Conservation (phyloP, 225 moss, liverwort and hornwort species). For the Lunularia cruciata region DNA sequence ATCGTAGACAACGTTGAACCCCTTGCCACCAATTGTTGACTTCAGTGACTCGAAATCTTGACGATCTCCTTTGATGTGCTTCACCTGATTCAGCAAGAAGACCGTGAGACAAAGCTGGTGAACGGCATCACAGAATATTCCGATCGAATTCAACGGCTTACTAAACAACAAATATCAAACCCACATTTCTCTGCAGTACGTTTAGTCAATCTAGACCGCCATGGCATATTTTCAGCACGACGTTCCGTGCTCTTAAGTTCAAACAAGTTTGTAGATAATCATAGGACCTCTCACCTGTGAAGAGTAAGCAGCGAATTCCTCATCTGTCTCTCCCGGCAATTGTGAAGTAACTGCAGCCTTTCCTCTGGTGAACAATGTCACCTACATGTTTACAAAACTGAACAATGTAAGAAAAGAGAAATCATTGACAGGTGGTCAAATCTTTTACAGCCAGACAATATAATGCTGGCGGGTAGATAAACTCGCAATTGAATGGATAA, state of each 20-base stretch:
- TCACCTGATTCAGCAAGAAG: slow-evolving; percentile 51
- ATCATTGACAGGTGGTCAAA: no score
- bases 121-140: no score
- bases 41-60: slow-evolving; percentile 83
- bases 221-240: no score
- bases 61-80: slow-evolving; percentile 98
- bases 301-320: slow-evolving; percentile 71
- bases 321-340: slow-evolving; percentile 82
- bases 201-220: no score
- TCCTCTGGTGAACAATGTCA: slow-evolving; percentile 92
- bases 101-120: no score
- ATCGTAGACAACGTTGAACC: slow-evolving; percentile 90
- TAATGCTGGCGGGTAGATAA: not conserved
- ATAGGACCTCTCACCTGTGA: slow-evolving; percentile 71
- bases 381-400: slow-evolving; percentile 38
- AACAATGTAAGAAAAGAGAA: not conserved
- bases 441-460: not conserved
- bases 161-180: no score
- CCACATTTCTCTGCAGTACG: not conserved
- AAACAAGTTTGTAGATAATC: not conserved
- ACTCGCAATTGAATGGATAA: not conserved
- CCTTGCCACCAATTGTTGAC: slow-evolving; percentile 60
- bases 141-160: no score
- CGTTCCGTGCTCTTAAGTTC: no score
- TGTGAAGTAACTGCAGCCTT: slow-evolving; percentile 82